A percentile compares a stretch with the other conserved stretches of the same genome.
Conservation (phyloP, 495 filamentous ascomycete genomes). For the Tetracladium setigerum region DNA sequence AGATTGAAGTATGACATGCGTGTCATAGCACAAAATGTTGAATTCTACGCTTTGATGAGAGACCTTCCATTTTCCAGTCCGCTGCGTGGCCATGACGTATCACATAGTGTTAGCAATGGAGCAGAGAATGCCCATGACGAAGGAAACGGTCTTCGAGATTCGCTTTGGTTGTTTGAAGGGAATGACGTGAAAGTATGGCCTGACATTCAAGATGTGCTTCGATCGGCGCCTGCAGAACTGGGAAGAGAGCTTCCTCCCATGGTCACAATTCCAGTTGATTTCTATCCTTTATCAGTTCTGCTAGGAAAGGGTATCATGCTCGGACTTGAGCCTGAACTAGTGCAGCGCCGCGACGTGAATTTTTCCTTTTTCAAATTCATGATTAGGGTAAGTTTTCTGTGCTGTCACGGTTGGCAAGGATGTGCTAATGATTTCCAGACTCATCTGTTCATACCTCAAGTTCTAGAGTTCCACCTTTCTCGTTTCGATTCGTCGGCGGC, state of each 20-base stretch:
- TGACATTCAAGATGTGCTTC: conserved; percentile 81
- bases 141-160: conserved; percentile 60
- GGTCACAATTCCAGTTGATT: conserved; percentile 67
- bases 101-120: neutral
- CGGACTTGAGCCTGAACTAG: conserved; percentile 84
- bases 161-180: conserved; percentile 92
- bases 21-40: conserved; percentile 88
- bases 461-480: conserved; percentile 68
- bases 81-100: neutral
- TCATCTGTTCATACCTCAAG: conserved; percentile 82
- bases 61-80: conserved; percentile 54
- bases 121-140: conserved; percentile 14
- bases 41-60: conserved; percentile 87
- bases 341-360: conserved; percentile 80
- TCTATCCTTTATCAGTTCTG: conserved; percentile 87
- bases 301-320: conserved; percentile 80
- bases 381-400: conserved; percentile 53
- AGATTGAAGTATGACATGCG: conserved; percentile 97
- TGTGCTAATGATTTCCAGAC: conserved; percentile 37
- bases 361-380: conserved; percentile 83
- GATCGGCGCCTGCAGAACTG: conserved; percentile 51
- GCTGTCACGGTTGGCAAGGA: neutral
- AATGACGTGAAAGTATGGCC: conserved; percentile 76
- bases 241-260: conserved; percentile 52
- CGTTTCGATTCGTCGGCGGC: conserved; percentile 67